These are phyloP conservation scores for Tricholoma saponaceum DNA, from an alignment of 768 basidiomycete genomes.

Conservation along the genomic window DNA sequence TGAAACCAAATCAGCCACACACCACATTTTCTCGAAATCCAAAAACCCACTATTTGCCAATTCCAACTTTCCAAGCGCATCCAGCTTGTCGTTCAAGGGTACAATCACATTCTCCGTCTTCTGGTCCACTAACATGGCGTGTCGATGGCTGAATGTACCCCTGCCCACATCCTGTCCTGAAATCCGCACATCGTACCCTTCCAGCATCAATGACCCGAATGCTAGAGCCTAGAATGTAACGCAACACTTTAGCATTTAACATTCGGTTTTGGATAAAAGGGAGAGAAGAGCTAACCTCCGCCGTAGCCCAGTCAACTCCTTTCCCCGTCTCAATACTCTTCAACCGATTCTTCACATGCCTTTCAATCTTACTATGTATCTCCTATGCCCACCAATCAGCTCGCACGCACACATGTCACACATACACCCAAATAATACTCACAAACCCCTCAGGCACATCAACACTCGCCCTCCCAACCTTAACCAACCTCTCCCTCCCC, in stretches of 20 bases:
- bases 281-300: slow-evolving; percentile 51
- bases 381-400: slow-evolving; percentile 39
- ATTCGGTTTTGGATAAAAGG: background rate
- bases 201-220: slow-evolving; percentile 80
- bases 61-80: slow-evolving; percentile 66
- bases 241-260: background rate
- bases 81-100: slow-evolving; percentile 71
- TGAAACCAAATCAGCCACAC: background rate
- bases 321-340: slow-evolving; percentile 60
- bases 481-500: slow-evolving; percentile 40
- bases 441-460: slow-evolving; percentile 58
- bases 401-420: slow-evolving; percentile 35
- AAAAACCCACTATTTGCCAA: slow-evolving; percentile 73
- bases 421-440: slow-evolving; percentile 22
- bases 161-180: slow-evolving; percentile 93
- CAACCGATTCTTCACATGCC: slow-evolving; percentile 78
- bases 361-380: slow-evolving; percentile 71
- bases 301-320: slow-evolving; percentile 88
- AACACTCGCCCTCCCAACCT: slow-evolving; percentile 70
- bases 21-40: background rate
- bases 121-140: slow-evolving; percentile 92
- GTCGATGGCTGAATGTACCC: slow-evolving; percentile 86
- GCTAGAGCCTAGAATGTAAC: slow-evolving; percentile 61
- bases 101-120: slow-evolving; percentile 74
- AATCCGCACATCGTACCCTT: slow-evolving; percentile 81